Percentiles rank a stretch among this genome's conserved stretches.
These are phyloP conservation scores for Sclerotinia nivalis DNA, from an alignment of 2,329 filamentous ascomycete species.

Conservation along the genomic window DNA sequence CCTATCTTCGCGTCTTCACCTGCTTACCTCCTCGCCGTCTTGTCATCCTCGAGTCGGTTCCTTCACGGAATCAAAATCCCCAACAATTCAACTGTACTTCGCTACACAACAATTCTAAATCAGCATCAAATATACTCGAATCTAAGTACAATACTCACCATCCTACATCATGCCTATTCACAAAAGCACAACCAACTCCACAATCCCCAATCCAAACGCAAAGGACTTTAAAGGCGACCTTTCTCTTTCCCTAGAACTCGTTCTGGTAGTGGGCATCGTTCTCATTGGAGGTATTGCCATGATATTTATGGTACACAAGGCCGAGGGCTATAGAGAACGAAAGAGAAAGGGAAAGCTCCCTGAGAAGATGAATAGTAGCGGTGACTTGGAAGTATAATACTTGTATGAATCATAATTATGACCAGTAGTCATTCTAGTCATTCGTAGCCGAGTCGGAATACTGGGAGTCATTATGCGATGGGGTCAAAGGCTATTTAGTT, in stretches of 20 bases:
- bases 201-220: not conserved
- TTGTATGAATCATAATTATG: not conserved
- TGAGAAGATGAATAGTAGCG: not conserved
- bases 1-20: not conserved
- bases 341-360: not conserved
- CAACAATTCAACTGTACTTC: not conserved
- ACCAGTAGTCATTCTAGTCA: not conserved
- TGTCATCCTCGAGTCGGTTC: not conserved
- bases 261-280: not conserved
- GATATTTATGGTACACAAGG: not conserved
- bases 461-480: not conserved
- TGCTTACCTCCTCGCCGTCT: not conserved
- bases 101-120: not conserved
- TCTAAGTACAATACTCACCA: not conserved
- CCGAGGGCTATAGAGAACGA: not conserved
- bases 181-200: not conserved
- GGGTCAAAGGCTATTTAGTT: not conserved
- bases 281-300: not conserved
- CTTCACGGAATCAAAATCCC: too few species aligned
- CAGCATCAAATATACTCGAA: not conserved
- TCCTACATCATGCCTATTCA: not conserved
- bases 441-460: not conserved
- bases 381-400: too few species aligned
- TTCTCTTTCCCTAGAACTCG: not conserved
- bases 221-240: not conserved